Evolutionary conservation across 176 grass and related monocot species (phyloP).

Genomic region (Raddia distichophylla): DNA sequence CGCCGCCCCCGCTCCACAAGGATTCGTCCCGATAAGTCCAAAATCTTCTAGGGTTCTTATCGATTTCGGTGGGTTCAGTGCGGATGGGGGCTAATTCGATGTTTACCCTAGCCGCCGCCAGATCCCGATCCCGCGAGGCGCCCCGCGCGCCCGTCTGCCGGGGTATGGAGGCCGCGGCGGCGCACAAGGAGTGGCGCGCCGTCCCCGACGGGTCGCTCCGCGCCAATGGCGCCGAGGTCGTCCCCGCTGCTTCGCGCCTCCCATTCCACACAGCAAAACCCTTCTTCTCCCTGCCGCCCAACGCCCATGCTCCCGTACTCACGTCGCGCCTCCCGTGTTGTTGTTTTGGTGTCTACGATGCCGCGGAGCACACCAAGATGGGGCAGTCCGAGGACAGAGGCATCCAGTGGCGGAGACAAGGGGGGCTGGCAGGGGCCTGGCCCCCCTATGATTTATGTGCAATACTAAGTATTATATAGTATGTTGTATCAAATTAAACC

Average conservation of each 20-base stretch:
- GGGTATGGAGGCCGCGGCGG: slow-evolving; percentile 37
- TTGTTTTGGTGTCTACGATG: slow-evolving; percentile 42
- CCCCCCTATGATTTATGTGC: no score
- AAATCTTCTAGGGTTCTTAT: no score
- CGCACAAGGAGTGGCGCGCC: slow-evolving; percentile 83
- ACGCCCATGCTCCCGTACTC: neutral
- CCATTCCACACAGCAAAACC: neutral
- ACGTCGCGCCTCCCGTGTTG: slow-evolving; percentile 15
- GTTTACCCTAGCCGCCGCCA: slow-evolving; percentile 62
- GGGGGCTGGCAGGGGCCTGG: no score
- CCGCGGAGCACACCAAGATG: no score
- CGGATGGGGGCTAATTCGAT: no score
- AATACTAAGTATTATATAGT: no score
- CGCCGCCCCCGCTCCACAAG: no score
- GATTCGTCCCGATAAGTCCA: no score
- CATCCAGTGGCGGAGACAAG: no score
- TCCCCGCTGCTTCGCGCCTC: neutral
- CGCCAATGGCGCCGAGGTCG: slow-evolving; percentile 63
- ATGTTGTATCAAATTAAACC: no score
- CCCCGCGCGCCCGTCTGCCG: neutral
- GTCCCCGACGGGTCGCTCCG: slow-evolving; percentile 60
- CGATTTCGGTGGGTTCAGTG: no score
- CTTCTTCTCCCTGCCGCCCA: neutral
- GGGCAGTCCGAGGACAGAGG: no score
- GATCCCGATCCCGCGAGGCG: slow-evolving; percentile 62